Conservation (phyloP, 2,329 filamentous ascomycete species). For the Cladosporium austrohemisphaericum region DNA sequence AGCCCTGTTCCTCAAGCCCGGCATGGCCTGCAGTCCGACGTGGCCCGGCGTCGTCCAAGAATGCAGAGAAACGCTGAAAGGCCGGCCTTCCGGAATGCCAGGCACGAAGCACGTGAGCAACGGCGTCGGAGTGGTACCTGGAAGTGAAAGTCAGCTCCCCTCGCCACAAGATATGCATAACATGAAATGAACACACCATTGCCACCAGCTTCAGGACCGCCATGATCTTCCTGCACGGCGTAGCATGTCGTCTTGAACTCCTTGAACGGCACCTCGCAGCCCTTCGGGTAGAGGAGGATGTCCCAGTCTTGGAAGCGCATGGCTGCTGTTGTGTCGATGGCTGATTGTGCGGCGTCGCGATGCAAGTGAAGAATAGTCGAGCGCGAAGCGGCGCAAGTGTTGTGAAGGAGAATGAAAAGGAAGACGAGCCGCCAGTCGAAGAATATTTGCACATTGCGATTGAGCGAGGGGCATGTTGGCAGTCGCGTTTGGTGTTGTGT, state of each 20-base stretch:
- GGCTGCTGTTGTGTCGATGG: conserved; percentile 14
- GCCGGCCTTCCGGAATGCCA: conserved; percentile 54
- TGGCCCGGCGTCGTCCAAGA: conserved; percentile 51
- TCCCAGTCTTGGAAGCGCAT: conserved; percentile 91
- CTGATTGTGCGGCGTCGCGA: neutral
- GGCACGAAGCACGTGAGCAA: conserved; percentile 66
- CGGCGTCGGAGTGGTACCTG: conserved; percentile 16
- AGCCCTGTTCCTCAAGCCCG: conserved; percentile 35
- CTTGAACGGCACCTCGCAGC: conserved; percentile 59
- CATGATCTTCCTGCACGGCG: conserved; percentile 50
- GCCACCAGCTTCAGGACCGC: conserved; percentile 22
- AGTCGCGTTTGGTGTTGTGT: neutral
- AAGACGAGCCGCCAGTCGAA: too few species aligned
- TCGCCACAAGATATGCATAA: neutral
- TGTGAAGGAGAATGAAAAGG: neutral
- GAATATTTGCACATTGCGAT: neutral
- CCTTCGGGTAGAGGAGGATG: conserved; percentile 69
- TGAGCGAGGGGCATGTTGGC: neutral
- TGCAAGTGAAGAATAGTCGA: conserved; percentile 12
- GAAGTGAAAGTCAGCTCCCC: neutral
- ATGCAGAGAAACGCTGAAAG: conserved; percentile 72
- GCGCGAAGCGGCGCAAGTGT: neutral
- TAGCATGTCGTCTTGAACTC: conserved; percentile 80
- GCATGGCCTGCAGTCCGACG: neutral
- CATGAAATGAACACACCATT: neutral